A percentile compares a stretch with the other conserved stretches of the same genome.
phyloP scores from a whole-genome alignment of 1,284 basidiomycete genomes.

The Agaricales sp. region DNA sequence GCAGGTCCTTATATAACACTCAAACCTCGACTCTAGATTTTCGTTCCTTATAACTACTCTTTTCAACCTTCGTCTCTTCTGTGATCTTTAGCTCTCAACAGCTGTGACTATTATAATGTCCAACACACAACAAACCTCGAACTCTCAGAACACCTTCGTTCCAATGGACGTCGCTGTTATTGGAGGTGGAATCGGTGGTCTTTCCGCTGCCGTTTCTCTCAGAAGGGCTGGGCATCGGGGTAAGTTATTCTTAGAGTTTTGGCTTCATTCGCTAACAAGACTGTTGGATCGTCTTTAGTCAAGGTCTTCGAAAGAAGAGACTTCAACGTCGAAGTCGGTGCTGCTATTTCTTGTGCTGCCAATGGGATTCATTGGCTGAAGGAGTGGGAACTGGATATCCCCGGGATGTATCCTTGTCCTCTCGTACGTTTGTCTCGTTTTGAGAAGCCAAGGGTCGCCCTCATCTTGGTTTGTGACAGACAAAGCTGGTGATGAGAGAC shows the following conservation, averaged over 20 bases:
- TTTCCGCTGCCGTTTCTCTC: constrained; percentile 15
- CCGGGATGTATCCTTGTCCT: constrained; percentile 20
- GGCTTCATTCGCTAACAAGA: not conserved
- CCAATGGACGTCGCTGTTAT: constrained; percentile 16
- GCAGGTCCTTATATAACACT: no score
- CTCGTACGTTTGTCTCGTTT: constrained; percentile 10
- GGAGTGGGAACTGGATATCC: constrained; percentile 22
- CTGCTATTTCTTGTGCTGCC: constrained; percentile 23
- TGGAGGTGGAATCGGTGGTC: constrained; percentile 16
- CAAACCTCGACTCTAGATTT: no score
- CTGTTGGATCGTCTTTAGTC: constrained; percentile 7
- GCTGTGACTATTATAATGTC: no score
- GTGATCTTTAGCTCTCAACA: no score
- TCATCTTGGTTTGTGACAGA: constrained; percentile 8
- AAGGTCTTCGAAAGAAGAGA: constrained; percentile 20
- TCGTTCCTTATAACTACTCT: no score
- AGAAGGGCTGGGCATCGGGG: constrained; percentile 17
- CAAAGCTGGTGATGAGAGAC: constrained; percentile 22
- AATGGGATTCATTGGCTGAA: constrained; percentile 24
- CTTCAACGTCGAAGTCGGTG: constrained; percentile 22
- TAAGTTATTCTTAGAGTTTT: constrained; percentile 9
- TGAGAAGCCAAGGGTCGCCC: not conserved
- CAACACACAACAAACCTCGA: no score
- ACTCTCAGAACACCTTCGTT: no score
- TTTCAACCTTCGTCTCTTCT: no score